Percentiles rank a stretch among this genome's conserved stretches.
Evolutionary conservation across 192 early-diverging fungal species (phyloP).

Genomic region (Coemansia sp.): DNA sequence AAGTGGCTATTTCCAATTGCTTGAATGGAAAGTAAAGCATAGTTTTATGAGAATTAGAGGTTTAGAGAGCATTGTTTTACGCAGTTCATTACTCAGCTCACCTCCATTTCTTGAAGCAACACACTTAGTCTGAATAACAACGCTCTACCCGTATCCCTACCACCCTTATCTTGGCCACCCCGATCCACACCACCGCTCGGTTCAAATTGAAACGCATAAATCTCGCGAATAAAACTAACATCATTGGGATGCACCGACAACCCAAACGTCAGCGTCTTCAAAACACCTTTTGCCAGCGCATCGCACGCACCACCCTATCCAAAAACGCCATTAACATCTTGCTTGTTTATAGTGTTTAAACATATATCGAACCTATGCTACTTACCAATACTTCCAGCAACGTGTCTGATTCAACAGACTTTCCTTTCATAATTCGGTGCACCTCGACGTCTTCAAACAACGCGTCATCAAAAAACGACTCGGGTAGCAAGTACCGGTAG

Average conservation of each 20-base stretch:
- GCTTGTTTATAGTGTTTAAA: too few species aligned
- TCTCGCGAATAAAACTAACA: slow-evolving; percentile 35
- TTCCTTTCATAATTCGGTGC: slow-evolving; percentile 22
- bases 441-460: slow-evolving; percentile 21
- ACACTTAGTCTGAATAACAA: slow-evolving; percentile 18
- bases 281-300: slow-evolving; percentile 10
- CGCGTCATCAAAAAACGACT: slow-evolving; percentile 21
- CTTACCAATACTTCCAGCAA: slow-evolving; percentile 30
- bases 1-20: not conserved
- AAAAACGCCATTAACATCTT: not conserved
- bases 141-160: not conserved
- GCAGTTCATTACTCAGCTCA: not conserved
- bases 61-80: not conserved
- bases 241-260: slow-evolving; percentile 21
- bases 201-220: slow-evolving; percentile 44
- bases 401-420: slow-evolving; percentile 34
- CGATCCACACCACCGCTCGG: not conserved
- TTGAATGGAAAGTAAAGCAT: not conserved
- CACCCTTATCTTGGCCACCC: not conserved
- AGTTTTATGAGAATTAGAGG: not conserved
- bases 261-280: slow-evolving; percentile 35
- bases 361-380: not conserved
- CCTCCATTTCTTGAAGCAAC: slow-evolving; percentile 41
- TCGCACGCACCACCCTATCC: slow-evolving; percentile 31
- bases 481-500: slow-evolving; percentile 42